Evolutionary conservation across 768 basidiomycete species (phyloP), one percentile per base, ranked within the genome.

Genomic region (Fistulinella prunicolor): DNA sequence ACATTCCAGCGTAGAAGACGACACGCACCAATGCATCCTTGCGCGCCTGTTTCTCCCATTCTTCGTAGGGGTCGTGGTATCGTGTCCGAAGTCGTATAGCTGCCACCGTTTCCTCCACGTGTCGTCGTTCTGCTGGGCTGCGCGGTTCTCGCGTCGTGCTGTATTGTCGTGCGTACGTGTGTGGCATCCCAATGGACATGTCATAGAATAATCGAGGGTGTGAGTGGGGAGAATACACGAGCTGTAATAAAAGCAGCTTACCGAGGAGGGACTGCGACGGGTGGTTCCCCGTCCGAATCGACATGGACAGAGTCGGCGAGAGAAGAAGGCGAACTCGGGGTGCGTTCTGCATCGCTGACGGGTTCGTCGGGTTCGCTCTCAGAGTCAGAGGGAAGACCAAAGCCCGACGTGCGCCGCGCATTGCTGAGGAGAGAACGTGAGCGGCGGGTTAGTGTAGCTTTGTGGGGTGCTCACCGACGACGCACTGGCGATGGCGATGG

Each of bases 381-480:
- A 9, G 79, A 81, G 47, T 80, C 78, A 6, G 77, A 74, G 24
- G 74, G 73, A 5, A 81, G 61, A 14, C 80, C 80, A 56, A 80
- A 84, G 6, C 78, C 78, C 13, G 79, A 81, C 4, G 70, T 66
- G 29, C 71, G 64, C n/a, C 76, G 65, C 12, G 37, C 21, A 3
- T 32, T 12, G 35, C 64, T 61, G 28, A 23, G 26, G 28, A 23
- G 26, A 19, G 6, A 23, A 6, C n/a, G 12, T 55, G 28, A 44
- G 45, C 8, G 14, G 29, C 16, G 7, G 1, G 8, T 21, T 21
- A 13, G 48, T 47, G 49, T 60, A 55, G 26, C 57, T 62, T 8
- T 1, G 36, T 23, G 23, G 20, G 19, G 22, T 10, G 26, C 48
- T 35, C 42, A 76, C 73, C 68, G 67, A 57, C 68, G 67, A 56